A percentile compares a stretch with the other conserved stretches of the same genome.
phyloP scores from a whole-genome alignment of 768 basidiomycete genomes.

The Amyloporia xantha region DNA sequence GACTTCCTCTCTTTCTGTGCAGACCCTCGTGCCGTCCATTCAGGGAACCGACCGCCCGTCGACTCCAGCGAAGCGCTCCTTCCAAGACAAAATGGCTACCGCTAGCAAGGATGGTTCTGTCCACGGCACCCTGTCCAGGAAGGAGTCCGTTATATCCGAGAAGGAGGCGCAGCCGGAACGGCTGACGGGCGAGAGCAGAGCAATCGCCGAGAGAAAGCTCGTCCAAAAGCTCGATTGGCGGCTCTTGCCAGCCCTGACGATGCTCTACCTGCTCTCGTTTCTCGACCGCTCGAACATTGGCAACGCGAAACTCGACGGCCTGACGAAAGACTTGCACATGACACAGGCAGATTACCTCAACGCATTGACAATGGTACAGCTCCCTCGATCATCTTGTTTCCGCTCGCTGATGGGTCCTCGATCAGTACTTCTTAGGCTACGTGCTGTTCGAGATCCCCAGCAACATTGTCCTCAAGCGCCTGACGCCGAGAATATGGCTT shows the following conservation, averaged over 20 bases:
- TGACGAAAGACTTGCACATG: constrained; percentile 41
- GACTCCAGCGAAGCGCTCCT: neutral
- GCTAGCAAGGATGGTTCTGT: neutral
- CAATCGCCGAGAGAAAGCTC: constrained; percentile 46
- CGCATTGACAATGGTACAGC: constrained; percentile 69
- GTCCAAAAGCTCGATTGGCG: constrained; percentile 52
- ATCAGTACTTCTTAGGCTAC: constrained; percentile 15
- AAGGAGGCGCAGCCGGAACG: neutral
- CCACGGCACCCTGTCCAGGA: neutral
- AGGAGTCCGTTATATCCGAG: neutral
- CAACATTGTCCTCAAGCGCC: constrained; percentile 33
- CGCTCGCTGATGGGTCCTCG: neutral
- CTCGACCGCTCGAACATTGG: constrained; percentile 57
- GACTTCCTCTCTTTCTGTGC: neutral
- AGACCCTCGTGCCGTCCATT: neutral
- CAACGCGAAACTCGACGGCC: constrained; percentile 50
- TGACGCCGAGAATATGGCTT: constrained; percentile 33
- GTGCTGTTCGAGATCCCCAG: constrained; percentile 15
- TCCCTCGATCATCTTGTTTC: constrained; percentile 43
- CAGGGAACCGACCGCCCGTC: neutral
- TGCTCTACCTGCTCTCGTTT: constrained; percentile 70
- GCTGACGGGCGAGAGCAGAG: neutral
- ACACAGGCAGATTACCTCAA: constrained; percentile 60
- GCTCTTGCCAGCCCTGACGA: constrained; percentile 66
- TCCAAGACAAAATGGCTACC: neutral